Conservation (phyloP, 257 asterid genomes). For the Nicotiana paniculata region DNA sequence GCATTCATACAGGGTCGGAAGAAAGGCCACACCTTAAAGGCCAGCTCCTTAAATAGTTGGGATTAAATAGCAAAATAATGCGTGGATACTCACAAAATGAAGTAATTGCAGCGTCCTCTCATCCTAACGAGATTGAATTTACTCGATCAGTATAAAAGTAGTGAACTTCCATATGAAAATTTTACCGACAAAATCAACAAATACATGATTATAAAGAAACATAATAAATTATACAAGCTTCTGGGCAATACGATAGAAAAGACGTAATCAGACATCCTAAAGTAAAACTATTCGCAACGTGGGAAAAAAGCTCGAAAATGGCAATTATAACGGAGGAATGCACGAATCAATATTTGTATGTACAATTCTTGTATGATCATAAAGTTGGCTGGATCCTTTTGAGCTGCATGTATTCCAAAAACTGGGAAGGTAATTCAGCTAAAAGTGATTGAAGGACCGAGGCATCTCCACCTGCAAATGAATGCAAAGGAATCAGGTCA, state of each 20-base stretch:
- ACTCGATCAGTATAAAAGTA: not conserved
- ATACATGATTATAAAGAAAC: not conserved
- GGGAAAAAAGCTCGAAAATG: not conserved
- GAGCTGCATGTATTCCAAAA: constrained; percentile 54
- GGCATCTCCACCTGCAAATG: constrained; percentile 61
- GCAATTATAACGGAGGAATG: not conserved
- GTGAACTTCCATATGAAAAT: not conserved
- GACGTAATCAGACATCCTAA: not conserved
- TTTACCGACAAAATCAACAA: not conserved
- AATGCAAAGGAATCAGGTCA: constrained; percentile 8
- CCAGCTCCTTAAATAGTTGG: not conserved
- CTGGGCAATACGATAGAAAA: not conserved
- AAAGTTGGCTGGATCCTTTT: constrained; percentile 41
- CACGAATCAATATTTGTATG: constrained; percentile 26
- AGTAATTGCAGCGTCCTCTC: not conserved
- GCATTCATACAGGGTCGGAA: too few species aligned
- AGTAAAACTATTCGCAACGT: not conserved
- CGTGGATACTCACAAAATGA: not conserved
- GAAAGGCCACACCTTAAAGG: too few species aligned
- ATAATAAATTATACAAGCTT: not conserved
- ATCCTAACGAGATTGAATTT: not conserved
- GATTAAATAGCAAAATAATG: not conserved
- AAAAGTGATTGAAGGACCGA: constrained; percentile 78
- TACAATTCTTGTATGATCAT: constrained; percentile 36
- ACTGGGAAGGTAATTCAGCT: constrained; percentile 87